phyloP scores from a whole-genome alignment of 352 stramenopile species.

The Phytophthora constricta region DNA sequence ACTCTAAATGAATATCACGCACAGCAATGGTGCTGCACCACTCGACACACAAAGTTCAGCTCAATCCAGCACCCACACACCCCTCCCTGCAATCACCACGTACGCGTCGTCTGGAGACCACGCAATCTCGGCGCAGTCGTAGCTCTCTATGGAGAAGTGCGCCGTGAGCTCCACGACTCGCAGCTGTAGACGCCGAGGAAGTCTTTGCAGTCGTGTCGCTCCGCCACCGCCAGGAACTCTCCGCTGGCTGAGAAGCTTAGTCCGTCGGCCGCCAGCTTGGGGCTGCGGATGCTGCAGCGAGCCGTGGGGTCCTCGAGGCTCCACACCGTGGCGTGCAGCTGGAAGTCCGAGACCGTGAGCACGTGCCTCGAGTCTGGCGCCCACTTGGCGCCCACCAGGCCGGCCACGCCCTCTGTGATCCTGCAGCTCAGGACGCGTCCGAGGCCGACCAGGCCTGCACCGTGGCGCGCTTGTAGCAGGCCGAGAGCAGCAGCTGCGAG shows the following conservation, averaged over 20 bases:
- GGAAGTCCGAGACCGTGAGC: constrained; percentile 86
- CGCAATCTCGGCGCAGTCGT: constrained; percentile 76
- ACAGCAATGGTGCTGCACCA: constrained; percentile 59
- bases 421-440: constrained; percentile 73
- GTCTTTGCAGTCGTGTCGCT: constrained; percentile 85
- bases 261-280: constrained; percentile 72
- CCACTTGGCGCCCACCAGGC: constrained; percentile 64
- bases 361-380: constrained; percentile 68
- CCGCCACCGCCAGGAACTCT: constrained; percentile 65
- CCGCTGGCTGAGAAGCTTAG: constrained; percentile 71
- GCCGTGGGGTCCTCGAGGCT: constrained; percentile 64
- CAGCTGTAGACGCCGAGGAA: constrained; percentile 82
- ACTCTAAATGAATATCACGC: constrained; percentile 78
- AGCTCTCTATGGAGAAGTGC: constrained; percentile 80
- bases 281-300: constrained; percentile 66
- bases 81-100: constrained; percentile 19
- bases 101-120: constrained; percentile 81
- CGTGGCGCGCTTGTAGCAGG: constrained; percentile 67
- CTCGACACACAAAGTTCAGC: background rate
- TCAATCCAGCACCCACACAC: background rate
- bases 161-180: constrained; percentile 69
- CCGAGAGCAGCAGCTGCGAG: constrained; percentile 68
- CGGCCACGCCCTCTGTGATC: constrained; percentile 78
- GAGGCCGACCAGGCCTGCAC: constrained; percentile 79
- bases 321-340: constrained; percentile 85